Conservation (phyloP, 441 rosid genomes). For the Macaranga tanarius region DNA sequence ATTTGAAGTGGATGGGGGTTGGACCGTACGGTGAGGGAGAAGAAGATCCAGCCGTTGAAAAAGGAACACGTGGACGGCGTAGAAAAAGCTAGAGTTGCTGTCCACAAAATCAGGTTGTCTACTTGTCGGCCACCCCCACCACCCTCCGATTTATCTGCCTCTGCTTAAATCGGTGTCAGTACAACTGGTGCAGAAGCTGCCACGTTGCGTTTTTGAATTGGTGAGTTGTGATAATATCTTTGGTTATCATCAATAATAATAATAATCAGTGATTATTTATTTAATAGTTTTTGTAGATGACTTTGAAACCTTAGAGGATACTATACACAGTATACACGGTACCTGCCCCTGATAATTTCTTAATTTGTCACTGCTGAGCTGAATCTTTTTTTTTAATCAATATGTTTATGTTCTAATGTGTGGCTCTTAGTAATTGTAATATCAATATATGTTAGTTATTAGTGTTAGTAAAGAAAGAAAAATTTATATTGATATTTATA, state of each 20-base stretch:
- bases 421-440: too few species aligned
- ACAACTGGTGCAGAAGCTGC: constrained; percentile 31
- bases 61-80: constrained; percentile 43
- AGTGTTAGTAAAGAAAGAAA: too few species aligned
- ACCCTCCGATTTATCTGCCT: constrained; percentile 41
- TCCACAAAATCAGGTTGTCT: constrained; percentile 57
- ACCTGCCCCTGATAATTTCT: too few species aligned
- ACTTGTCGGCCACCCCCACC: constrained; percentile 77
- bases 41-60: constrained; percentile 29
- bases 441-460: too few species aligned
- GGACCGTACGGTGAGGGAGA: constrained; percentile 10
- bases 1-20: background rate
- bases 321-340: too few species aligned
- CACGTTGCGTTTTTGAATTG: constrained; percentile 36
- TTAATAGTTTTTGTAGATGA: too few species aligned
- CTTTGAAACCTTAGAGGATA: too few species aligned
- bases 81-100: constrained; percentile 27
- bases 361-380: too few species aligned
- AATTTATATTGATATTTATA: too few species aligned
- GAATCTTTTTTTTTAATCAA: too few species aligned
- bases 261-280: too few species aligned
- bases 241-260: background rate
- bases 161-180: constrained; percentile 25
- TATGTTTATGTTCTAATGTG: too few species aligned
- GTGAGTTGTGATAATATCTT: constrained; percentile 16